These are phyloP conservation scores for Leccinum subtestaceum DNA, from an alignment of 768 basidiomycete genomes.

Conservation along the genomic window DNA sequence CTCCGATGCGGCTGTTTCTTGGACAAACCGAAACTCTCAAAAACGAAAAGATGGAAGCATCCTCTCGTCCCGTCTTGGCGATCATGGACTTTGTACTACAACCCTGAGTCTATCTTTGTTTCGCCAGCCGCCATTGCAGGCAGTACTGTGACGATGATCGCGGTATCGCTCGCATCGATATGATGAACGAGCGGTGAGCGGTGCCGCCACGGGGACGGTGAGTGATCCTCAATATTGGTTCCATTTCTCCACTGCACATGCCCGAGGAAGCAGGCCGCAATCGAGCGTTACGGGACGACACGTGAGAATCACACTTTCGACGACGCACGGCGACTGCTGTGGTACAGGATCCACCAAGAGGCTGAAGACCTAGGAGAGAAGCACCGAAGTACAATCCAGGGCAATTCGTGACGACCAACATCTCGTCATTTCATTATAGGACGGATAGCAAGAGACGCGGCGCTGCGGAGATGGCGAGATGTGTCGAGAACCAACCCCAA, in stretches of 20 bases:
- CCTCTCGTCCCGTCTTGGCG: slow-evolving; percentile 10
- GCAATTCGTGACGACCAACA: slow-evolving; percentile 9
- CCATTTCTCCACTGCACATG: slow-evolving; percentile 11
- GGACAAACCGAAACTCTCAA: neutral
- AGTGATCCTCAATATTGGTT: slow-evolving; percentile 17
- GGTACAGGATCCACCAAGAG: slow-evolving; percentile 26
- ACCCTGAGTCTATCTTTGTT: neutral
- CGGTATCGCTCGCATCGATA: neutral
- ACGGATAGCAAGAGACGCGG: slow-evolving; percentile 10
- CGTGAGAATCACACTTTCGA: slow-evolving; percentile 19
- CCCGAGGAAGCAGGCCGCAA: slow-evolving; percentile 8
- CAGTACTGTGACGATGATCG: neutral
- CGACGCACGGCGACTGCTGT: slow-evolving; percentile 20
- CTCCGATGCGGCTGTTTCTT: slow-evolving; percentile 3
- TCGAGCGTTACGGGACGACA: slow-evolving; percentile 5
- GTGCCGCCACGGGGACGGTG: slow-evolving; percentile 12
- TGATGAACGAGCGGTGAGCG: neutral
- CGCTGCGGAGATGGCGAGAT: slow-evolving; percentile 28
- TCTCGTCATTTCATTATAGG: slow-evolving; percentile 29
- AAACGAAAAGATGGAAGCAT: neutral
- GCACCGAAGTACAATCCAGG: slow-evolving; percentile 23
- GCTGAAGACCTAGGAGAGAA: slow-evolving; percentile 25
- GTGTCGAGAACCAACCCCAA: slow-evolving; percentile 14
- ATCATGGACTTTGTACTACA: slow-evolving; percentile 11
- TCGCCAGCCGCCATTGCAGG: neutral